phyloP scores from a whole-genome alignment of 768 basidiomycete genomes.

The Gloeophyllum trabeum region DNA sequence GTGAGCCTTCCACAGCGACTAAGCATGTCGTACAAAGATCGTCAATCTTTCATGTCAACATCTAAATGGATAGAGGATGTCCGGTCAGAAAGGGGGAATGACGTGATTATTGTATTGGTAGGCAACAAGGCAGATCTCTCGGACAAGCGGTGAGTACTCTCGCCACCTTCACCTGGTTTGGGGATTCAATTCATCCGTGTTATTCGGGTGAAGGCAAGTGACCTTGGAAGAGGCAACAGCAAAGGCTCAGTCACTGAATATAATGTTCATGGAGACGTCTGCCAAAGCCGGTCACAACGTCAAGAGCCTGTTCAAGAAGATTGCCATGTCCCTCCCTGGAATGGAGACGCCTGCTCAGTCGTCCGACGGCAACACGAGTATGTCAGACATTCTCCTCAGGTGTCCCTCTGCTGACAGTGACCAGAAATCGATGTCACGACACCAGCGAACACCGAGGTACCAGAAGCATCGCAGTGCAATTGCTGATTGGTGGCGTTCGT shows the following conservation, averaged over 20 bases:
- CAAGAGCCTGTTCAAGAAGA: conserved; percentile 98
- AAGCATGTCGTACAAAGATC: conserved; percentile 42
- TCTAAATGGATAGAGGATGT: conserved; percentile 99
- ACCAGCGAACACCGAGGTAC: conserved; percentile 52
- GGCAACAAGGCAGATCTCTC: conserved; percentile 99
- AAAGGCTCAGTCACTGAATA: conserved; percentile 80
- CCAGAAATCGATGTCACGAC: conserved; percentile 90
- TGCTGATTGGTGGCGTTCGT: no score
- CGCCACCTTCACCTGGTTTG: not conserved
- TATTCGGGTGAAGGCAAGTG: conserved; percentile 98
- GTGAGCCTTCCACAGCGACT: not conserved
- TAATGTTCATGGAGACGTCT: conserved; percentile 99
- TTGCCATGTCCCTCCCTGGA: conserved; percentile 94
- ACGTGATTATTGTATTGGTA: conserved; percentile 96
- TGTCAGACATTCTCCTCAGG: not conserved
- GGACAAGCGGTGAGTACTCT: conserved; percentile 76
- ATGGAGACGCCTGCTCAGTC: conserved; percentile 76
- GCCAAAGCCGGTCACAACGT: conserved; percentile 99
- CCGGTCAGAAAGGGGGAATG: conserved; percentile 90
- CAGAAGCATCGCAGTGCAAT: conserved; percentile 79
- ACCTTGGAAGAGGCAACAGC: conserved; percentile 94
- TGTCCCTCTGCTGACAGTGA: conserved; percentile 1
- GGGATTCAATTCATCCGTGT: conserved; percentile 4
- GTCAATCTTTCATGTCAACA: conserved; percentile 96
- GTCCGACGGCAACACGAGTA: conserved; percentile 27